phyloP scores from a whole-genome alignment of 1,139 yeast species.

The Blastobotrys illinoisensis region DNA sequence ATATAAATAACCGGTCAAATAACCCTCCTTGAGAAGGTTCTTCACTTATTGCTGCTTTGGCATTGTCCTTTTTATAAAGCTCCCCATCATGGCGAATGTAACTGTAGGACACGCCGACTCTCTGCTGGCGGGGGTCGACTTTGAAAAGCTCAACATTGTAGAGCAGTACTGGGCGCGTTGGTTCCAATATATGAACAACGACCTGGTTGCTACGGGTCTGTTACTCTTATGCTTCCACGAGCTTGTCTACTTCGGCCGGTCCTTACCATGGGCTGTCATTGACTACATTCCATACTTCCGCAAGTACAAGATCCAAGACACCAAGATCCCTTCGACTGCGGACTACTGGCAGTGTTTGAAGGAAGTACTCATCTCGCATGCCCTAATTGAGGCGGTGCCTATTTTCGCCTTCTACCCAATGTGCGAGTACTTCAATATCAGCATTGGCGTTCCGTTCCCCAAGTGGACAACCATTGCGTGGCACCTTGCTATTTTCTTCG shows the following conservation, averaged over 20 bases:
- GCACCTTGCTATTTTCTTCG: slow-evolving; percentile 71
- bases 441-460: slow-evolving; percentile 83
- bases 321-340: slow-evolving; percentile 64
- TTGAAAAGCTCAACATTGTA: slow-evolving; percentile 24
- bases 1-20: not conserved
- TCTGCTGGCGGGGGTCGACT: slow-evolving; percentile 1
- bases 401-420: slow-evolving; percentile 95
- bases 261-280: slow-evolving; percentile 80
- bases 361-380: slow-evolving; percentile 76
- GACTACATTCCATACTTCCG: slow-evolving; percentile 74
- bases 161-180: slow-evolving; percentile 83
- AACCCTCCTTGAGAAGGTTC: not conserved
- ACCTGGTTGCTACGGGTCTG: slow-evolving; percentile 78
- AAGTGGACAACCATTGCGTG: slow-evolving; percentile 58
- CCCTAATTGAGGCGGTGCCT: slow-evolving; percentile 88
- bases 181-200: slow-evolving; percentile 72
- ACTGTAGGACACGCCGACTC: not conserved
- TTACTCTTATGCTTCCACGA: slow-evolving; percentile 74
- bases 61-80: not conserved
- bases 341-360: slow-evolving; percentile 93
- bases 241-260: slow-evolving; percentile 76
- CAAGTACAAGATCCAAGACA: slow-evolving; percentile 75
- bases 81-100: not conserved
- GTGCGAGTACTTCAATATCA: slow-evolving; percentile 70
- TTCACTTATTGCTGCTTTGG: not conserved